Base-by-base conservation (phyloP, 1,139 yeast genomes). In the Sugiyamaella sp. region DNA sequence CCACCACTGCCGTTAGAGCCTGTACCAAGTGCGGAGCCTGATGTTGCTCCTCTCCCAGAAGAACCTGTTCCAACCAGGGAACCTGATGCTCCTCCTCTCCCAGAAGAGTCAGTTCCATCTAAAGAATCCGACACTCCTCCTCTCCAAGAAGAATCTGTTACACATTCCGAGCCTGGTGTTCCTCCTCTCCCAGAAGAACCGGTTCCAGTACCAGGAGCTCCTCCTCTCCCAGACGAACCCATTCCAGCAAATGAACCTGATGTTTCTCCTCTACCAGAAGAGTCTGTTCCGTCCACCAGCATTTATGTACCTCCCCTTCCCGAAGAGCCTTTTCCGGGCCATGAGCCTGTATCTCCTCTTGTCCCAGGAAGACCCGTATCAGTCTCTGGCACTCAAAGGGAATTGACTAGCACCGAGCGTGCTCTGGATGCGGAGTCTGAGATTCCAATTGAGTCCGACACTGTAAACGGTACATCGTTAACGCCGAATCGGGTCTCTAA, bases 1-100 rank as follows among this genome's bases (percentile, higher is more conserved):
- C 17, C 43, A 6, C 44, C 44, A 9, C 16, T 40, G 21, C 44
- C 44, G 4, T 37, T 29, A 17, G 50, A 20, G 12, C 45, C 37
- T 4, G 25, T 46, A 8, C 50, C 50, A 22, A 39, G 10, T 5
- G 16, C 10, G 9, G 21, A 10, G n/a, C 33, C 49, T 19, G 49
- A 46, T 21, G 41, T 35, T 32, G 22, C 39, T 27, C 33, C 49
- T 8, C 45, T 52, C 19, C 52, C 46, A 32, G 10, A 47, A n/a
- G 32, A 55, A 38, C 56, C 58, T 6, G 50, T 56, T 22, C 63
- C 63, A 21, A 53, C 47, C 6, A 17, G 56, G n/a, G 29, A 56
- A 52, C 45, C 52, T 52, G 27, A 20, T 17, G 14, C 17, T 35
- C 43, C 51, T 20, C 51, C 52, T n/a, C 16, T 48, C 14, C 52